Evolutionary conservation across 257 asterid genomes (phyloP).

Genomic region (Schizonepeta tenuifolia): DNA sequence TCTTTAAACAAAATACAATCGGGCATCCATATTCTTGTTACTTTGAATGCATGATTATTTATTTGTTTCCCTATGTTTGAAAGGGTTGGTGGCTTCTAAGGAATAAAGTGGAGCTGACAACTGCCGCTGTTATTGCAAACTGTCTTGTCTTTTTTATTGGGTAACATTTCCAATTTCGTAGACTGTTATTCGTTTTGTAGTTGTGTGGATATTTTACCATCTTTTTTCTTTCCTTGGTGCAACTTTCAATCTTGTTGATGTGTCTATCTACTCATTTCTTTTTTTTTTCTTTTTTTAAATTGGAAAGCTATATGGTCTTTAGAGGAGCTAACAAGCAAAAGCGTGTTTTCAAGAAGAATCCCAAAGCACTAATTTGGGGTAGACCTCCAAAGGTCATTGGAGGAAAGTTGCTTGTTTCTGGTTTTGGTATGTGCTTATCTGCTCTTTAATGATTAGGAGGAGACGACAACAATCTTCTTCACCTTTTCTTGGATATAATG

Average conservation of each 20-base stretch:
- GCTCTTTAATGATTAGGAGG: not conserved
- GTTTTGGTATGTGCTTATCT: constrained; percentile 73
- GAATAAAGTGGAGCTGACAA: constrained; percentile 75
- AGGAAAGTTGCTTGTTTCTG: constrained; percentile 97
- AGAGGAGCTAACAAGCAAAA: constrained; percentile 99
- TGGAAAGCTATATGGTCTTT: constrained; percentile 76
- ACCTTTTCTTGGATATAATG: not conserved
- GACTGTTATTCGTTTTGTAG: not conserved
- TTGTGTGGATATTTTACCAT: not conserved
- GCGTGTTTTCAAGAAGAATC: constrained; percentile 81
- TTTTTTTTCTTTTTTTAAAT: too few relatives aligned
- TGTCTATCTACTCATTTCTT: constrained; percentile 29
- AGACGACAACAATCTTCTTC: too few relatives aligned
- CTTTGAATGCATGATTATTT: constrained; percentile 18
- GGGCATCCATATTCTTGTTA: not conserved
- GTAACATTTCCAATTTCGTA: constrained; percentile 46
- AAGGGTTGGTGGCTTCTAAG: constrained; percentile 97
- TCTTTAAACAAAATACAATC: not conserved
- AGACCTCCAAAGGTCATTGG: constrained; percentile 89
- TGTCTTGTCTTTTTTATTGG: constrained; percentile 79
- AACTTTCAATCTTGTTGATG: constrained; percentile 1
- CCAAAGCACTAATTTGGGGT: constrained; percentile 92
- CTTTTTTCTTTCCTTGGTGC: constrained; percentile 7
- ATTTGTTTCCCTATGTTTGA: constrained; percentile 33
- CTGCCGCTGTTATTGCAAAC: constrained; percentile 76